phyloP scores from a whole-genome alignment of 495 filamentous ascomycete genomes.

The Penicillium subrubescens region DNA sequence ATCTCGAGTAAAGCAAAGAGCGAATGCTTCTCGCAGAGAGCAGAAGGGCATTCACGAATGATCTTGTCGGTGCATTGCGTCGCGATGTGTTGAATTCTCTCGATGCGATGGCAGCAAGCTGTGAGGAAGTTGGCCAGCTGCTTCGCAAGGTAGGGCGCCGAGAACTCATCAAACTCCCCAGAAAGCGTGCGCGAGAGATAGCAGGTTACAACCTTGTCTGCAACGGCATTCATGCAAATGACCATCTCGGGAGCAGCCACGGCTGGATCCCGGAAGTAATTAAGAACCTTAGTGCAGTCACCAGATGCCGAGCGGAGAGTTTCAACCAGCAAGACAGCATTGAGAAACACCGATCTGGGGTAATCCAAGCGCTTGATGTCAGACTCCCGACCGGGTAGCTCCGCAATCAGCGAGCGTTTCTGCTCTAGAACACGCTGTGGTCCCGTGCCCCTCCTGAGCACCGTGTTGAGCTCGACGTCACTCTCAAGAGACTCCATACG shows the following conservation, averaged over 20 bases:
- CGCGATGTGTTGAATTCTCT: slow-evolving; percentile 83
- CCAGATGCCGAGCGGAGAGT: slow-evolving; percentile 79
- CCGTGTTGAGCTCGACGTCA: slow-evolving; percentile 92
- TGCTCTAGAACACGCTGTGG: slow-evolving; percentile 76
- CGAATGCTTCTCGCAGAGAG: slow-evolving; percentile 84
- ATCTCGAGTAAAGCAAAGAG: slow-evolving; percentile 91
- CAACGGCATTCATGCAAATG: slow-evolving; percentile 83
- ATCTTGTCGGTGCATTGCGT: slow-evolving; percentile 80
- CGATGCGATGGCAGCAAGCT: slow-evolving; percentile 88
- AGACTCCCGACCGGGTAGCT: slow-evolving; percentile 71
- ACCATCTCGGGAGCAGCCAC: slow-evolving; percentile 78
- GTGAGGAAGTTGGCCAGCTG: slow-evolving; percentile 84
- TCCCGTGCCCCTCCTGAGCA: slow-evolving; percentile 79
- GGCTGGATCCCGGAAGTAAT: slow-evolving; percentile 90
- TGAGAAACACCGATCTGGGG: slow-evolving; percentile 86
- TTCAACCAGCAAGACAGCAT: slow-evolving; percentile 82
- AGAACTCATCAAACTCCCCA: slow-evolving; percentile 71
- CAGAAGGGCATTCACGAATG: slow-evolving; percentile 79
- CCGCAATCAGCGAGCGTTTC: slow-evolving; percentile 69
- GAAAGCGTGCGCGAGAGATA: slow-evolving; percentile 74
- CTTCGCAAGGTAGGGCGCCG: slow-evolving; percentile 80
- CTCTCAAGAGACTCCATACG: slow-evolving; percentile 87
- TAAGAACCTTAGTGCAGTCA: slow-evolving; percentile 81
- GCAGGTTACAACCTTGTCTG: slow-evolving; percentile 67
- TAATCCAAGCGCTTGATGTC: slow-evolving; percentile 82